Percentiles rank a stretch among this genome's conserved stretches.
Conservation (phyloP, 2,329 filamentous ascomycete genomes). For the Verticillium isaacii region DNA sequence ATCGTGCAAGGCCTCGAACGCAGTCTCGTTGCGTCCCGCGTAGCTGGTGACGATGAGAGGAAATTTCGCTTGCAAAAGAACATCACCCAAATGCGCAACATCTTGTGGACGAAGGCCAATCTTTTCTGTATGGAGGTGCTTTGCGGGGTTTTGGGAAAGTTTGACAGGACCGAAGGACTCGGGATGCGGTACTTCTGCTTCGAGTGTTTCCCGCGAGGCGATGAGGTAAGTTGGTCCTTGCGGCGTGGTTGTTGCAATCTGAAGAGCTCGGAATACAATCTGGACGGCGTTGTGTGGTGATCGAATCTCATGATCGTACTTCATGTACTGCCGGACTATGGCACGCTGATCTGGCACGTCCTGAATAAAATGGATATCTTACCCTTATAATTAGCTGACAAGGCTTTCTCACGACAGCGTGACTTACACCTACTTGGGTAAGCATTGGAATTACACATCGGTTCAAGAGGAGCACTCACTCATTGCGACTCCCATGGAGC, state of each 20-base stretch:
- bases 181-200: slow-evolving; percentile 12
- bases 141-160: slow-evolving; percentile 7
- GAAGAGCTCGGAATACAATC: slow-evolving; percentile 18
- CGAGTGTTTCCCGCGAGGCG: slow-evolving; percentile 19
- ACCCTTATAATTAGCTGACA: background rate
- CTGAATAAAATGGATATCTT: slow-evolving; percentile 38
- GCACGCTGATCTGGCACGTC: slow-evolving; percentile 35
- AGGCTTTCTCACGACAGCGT: background rate
- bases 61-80: slow-evolving; percentile 2
- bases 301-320: slow-evolving; percentile 22
- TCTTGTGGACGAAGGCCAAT: slow-evolving; percentile 4
- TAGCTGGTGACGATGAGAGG: slow-evolving; percentile 14
- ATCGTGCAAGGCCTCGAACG: slow-evolving; percentile 8
- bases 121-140: slow-evolving; percentile 6
- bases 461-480: slow-evolving; percentile 7
- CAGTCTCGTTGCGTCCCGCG: slow-evolving; percentile 5
- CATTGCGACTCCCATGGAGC: slow-evolving; percentile 31
- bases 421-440: background rate
- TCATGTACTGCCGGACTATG: slow-evolving; percentile 25
- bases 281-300: slow-evolving; percentile 21
- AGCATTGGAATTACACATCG: background rate
- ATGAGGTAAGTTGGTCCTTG: slow-evolving; percentile 20
- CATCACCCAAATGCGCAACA: slow-evolving; percentile 4
- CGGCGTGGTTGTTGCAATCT: slow-evolving; percentile 20
- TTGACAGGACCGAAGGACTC: background rate